Conservation (phyloP, 352 stramenopile species). For the Phytophthora pistaciae region DNA sequence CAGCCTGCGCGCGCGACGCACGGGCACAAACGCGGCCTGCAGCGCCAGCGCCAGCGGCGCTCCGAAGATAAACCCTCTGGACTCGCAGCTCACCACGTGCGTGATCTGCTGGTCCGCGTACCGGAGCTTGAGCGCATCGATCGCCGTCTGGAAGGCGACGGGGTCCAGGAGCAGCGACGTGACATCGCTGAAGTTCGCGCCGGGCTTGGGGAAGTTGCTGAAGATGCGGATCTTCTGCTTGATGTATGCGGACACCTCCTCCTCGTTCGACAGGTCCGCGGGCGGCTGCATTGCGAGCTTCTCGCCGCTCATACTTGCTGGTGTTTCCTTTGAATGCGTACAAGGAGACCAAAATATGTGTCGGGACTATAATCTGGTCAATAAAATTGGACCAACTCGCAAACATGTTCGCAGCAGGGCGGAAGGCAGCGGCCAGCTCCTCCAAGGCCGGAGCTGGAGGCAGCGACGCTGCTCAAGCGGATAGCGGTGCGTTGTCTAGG, state of each 20-base stretch:
- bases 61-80: constrained; percentile 85
- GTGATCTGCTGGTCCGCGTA: constrained; percentile 72
- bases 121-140: constrained; percentile 73
- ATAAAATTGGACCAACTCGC: constrained; percentile 12
- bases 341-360: not conserved
- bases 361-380: constrained; percentile 18
- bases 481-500: not conserved
- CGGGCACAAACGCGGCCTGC: constrained; percentile 72
- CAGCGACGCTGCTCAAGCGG: not conserved
- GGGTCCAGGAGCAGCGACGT: constrained; percentile 79
- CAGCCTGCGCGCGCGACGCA: constrained; percentile 70
- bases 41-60: constrained; percentile 77
- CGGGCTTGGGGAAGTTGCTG: constrained; percentile 63
- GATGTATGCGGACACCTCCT: constrained; percentile 69
- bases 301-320: constrained; percentile 31
- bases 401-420: constrained; percentile 45
- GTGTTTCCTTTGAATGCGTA: constrained; percentile 9
- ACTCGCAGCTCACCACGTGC: constrained; percentile 85
- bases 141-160: constrained; percentile 73
- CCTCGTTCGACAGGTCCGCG: constrained; percentile 53
- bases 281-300: constrained; percentile 19
- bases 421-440: constrained; percentile 13
- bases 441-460: constrained; percentile 2
- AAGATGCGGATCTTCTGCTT: constrained; percentile 77
- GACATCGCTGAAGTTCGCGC: constrained; percentile 76